Evolutionary conservation across 306 rosid genomes (phyloP).

Genomic region (Sicyos edulis): DNA sequence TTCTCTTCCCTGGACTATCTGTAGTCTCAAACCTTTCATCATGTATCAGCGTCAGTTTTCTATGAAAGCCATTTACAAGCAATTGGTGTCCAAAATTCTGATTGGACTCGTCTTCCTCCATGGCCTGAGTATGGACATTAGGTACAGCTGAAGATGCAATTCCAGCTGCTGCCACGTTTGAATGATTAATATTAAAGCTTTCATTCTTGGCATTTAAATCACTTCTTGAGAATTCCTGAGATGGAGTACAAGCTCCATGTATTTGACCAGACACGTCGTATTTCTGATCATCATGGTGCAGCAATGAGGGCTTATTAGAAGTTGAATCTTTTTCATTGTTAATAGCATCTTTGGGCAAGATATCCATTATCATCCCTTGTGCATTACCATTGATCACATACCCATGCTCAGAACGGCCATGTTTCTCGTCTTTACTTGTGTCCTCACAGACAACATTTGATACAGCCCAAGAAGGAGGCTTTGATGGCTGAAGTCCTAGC

Average conservation of each 20-base stretch:
- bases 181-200: constrained; percentile 24
- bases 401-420: constrained; percentile 28
- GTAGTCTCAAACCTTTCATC: constrained; percentile 44
- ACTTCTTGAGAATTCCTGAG: constrained; percentile 17
- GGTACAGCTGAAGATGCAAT: constrained; percentile 29
- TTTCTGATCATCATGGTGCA: constrained; percentile 7
- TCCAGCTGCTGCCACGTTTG: constrained; percentile 31
- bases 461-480: constrained; percentile 67
- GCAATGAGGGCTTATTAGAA: neutral
- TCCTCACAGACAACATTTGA: constrained; percentile 41
- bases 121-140: constrained; percentile 29
- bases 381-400: constrained; percentile 32
- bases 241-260: neutral
- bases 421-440: constrained; percentile 29
- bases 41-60: constrained; percentile 34
- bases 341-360: constrained; percentile 27
- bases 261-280: neutral
- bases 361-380: constrained; percentile 26
- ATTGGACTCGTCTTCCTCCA: constrained; percentile 42
- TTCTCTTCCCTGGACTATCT: constrained; percentile 41
- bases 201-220: constrained; percentile 20
- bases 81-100: constrained; percentile 68
- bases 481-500: constrained; percentile 92
- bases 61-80: constrained; percentile 57
- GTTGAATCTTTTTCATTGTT: constrained; percentile 29